These are phyloP conservation scores for Botryotinia convoluta DNA, from an alignment of 2,329 filamentous ascomycete species.

Conservation along the genomic window DNA sequence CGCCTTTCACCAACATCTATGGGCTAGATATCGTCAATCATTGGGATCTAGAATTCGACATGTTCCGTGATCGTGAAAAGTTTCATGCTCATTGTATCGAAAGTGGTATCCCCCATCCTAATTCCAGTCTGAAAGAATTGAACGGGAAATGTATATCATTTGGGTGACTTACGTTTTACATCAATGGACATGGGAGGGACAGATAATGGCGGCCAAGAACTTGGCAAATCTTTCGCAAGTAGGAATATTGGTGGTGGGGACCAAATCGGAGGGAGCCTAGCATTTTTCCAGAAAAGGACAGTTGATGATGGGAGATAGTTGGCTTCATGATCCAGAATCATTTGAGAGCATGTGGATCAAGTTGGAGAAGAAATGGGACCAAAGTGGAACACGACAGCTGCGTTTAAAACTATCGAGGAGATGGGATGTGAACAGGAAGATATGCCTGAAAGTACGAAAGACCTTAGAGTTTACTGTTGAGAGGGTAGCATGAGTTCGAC, in stretches of 20 bases:
- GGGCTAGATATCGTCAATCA: constrained; percentile 38
- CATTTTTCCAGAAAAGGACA: neutral
- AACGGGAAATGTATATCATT: constrained; percentile 43
- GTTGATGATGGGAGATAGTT: neutral
- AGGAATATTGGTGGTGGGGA: constrained; percentile 9
- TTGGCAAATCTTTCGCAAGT: constrained; percentile 12
- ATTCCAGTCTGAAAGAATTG: constrained; percentile 37
- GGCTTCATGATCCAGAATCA: constrained; percentile 12
- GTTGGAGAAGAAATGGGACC: constrained; percentile 12
- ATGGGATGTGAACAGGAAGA: constrained; percentile 7
- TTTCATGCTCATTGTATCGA: constrained; percentile 38
- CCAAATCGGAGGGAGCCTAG: neutral
- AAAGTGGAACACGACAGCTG: constrained; percentile 17
- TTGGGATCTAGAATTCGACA: constrained; percentile 39
- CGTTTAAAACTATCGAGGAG: neutral
- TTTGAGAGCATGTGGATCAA: constrained; percentile 19
- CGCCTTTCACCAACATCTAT: constrained; percentile 35
- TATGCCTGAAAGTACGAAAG: neutral
- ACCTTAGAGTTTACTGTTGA: neutral
- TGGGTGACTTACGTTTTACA: constrained; percentile 45
- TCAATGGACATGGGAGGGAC: constrained; percentile 43
- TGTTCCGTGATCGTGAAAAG: constrained; percentile 40
- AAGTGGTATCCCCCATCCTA: constrained; percentile 33
- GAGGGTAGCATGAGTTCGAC: neutral
- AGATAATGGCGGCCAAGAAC: constrained; percentile 27